Percentiles rank a stretch among this genome's conserved stretches.
Conservation (phyloP, 352 stramenopile species). For the Globisporangium mamillatum region DNA sequence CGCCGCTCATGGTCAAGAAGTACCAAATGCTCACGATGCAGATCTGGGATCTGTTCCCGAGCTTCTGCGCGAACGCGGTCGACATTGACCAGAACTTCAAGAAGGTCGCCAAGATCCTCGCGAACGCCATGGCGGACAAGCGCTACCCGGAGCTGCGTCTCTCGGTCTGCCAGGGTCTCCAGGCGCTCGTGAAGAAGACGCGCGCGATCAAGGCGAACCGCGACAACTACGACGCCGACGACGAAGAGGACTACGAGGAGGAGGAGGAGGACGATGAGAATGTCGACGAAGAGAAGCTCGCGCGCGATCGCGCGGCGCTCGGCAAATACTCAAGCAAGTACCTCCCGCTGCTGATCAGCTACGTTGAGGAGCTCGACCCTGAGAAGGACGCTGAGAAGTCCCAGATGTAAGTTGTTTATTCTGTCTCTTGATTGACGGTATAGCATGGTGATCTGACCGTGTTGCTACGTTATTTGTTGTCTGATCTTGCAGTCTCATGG, state of each 20-base stretch:
- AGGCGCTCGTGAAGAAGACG: slow-evolving; percentile 74
- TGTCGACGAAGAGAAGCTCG: slow-evolving; percentile 76
- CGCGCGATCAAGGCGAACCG: slow-evolving; percentile 38
- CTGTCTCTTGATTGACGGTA: background rate
- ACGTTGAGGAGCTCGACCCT: slow-evolving; percentile 76
- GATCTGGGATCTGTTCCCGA: slow-evolving; percentile 81
- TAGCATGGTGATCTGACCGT: background rate
- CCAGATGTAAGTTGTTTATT: slow-evolving; percentile 29
- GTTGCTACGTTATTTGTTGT: background rate
- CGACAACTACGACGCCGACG: slow-evolving; percentile 46
- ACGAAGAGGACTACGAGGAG: slow-evolving; percentile 37
- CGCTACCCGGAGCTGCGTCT: slow-evolving; percentile 82
- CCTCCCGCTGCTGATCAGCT: slow-evolving; percentile 78
- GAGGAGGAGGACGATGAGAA: slow-evolving; percentile 46
- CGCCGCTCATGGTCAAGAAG: slow-evolving; percentile 68
- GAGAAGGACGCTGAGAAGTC: slow-evolving; percentile 75
- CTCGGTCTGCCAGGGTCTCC: slow-evolving; percentile 82
- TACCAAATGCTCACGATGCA: slow-evolving; percentile 77
- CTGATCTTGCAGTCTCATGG: slow-evolving; percentile 33
- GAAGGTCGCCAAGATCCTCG: slow-evolving; percentile 82
- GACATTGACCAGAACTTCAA: slow-evolving; percentile 84
- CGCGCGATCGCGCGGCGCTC: slow-evolving; percentile 68
- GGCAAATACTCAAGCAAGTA: slow-evolving; percentile 83
- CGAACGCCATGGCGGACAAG: slow-evolving; percentile 85
- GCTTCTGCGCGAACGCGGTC: slow-evolving; percentile 62